Percentiles rank a stretch among this genome's conserved stretches.
Conservation (phyloP, 2,329 filamentous ascomycete species). For the Cladophialophora psammophila region DNA sequence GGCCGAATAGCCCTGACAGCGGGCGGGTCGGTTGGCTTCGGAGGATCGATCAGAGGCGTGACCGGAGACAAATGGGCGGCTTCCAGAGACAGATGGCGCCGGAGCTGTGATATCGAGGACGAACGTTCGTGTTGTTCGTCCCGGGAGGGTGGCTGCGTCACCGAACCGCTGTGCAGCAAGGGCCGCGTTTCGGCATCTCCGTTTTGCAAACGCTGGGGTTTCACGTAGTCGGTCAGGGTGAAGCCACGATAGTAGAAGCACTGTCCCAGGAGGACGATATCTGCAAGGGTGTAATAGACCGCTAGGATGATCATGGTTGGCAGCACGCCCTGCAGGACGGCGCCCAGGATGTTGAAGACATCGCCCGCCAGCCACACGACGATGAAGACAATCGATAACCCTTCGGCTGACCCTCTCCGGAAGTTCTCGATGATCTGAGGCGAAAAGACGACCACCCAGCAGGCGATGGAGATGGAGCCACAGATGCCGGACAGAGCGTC, state of each 20-base stretch:
- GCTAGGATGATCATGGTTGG: conserved; percentile 97
- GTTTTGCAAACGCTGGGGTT: conserved; percentile 13
- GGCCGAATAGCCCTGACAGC: conserved; percentile 43
- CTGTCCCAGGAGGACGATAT: conserved; percentile 85
- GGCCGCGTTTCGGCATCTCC: conserved; percentile 39
- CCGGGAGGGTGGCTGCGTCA: conserved; percentile 29
- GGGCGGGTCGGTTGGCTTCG: conserved; percentile 45
- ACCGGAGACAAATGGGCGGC: conserved; percentile 78
- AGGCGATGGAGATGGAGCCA: conserved; percentile 94
- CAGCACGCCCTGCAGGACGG: conserved; percentile 85
- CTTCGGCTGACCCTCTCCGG: conserved; percentile 81
- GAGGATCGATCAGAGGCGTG: conserved; percentile 74
- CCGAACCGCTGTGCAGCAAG: conserved; percentile 36
- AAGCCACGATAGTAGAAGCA: conserved; percentile 97
- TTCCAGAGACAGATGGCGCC: conserved; percentile 64
- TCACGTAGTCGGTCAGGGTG: conserved; percentile 46
- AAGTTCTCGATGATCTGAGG: conserved; percentile 98
- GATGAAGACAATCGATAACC: conserved; percentile 88
- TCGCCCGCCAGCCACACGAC: conserved; percentile 92
- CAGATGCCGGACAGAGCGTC: conserved; percentile 92
- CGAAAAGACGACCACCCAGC: conserved; percentile 97
- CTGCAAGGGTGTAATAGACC: conserved; percentile 90
- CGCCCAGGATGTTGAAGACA: conserved; percentile 96
- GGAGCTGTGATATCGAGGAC: conserved; percentile 43
- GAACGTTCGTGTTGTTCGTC: conserved; percentile 28